Percentiles rank a stretch among this genome's conserved stretches.
These are phyloP conservation scores for Xylaria palmicola DNA, from an alignment of 495 filamentous ascomycete species.

Conservation along the genomic window DNA sequence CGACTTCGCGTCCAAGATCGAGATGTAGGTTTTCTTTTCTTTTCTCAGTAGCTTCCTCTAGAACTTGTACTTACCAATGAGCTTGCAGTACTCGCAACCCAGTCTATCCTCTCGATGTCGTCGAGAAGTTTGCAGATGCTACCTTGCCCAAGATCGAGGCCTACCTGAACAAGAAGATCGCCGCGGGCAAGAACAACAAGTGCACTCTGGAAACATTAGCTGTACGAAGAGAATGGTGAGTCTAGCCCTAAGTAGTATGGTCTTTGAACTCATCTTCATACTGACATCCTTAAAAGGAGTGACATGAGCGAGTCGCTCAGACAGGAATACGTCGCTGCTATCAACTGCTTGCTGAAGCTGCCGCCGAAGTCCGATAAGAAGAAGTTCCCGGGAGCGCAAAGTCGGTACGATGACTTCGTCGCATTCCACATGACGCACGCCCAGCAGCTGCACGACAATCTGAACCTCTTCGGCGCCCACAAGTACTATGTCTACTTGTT, in stretches of 20 bases:
- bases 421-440: slow-evolving; percentile 47
- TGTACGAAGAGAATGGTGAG: slow-evolving; percentile 52
- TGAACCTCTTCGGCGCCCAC: slow-evolving; percentile 67
- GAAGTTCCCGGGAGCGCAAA: slow-evolving; percentile 49
- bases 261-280: neutral
- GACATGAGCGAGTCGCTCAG: slow-evolving; percentile 34
- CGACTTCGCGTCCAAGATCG: slow-evolving; percentile 32
- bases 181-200: slow-evolving; percentile 38
- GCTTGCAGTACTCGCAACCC: slow-evolving; percentile 30
- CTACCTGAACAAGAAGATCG: slow-evolving; percentile 34
- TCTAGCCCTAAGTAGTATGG: neutral
- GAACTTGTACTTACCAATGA: neutral
- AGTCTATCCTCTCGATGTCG: slow-evolving; percentile 37
- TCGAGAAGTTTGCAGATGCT: slow-evolving; percentile 37
- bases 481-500: slow-evolving; percentile 64
- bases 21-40: slow-evolving; percentile 27
- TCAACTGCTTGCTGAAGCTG: slow-evolving; percentile 47
- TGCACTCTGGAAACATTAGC: slow-evolving; percentile 50
- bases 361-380: slow-evolving; percentile 40
- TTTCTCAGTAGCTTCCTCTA: neutral
- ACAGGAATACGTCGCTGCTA: slow-evolving; percentile 47
- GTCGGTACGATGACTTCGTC: slow-evolving; percentile 56
- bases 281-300: slow-evolving; percentile 35
- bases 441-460: slow-evolving; percentile 52
- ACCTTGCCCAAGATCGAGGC: slow-evolving; percentile 41